Evolutionary conservation across 1,284 basidiomycete genomes (phyloP), one percentile per base, ranked within the genome.

Genomic region (Moesziomyces sp.): DNA sequence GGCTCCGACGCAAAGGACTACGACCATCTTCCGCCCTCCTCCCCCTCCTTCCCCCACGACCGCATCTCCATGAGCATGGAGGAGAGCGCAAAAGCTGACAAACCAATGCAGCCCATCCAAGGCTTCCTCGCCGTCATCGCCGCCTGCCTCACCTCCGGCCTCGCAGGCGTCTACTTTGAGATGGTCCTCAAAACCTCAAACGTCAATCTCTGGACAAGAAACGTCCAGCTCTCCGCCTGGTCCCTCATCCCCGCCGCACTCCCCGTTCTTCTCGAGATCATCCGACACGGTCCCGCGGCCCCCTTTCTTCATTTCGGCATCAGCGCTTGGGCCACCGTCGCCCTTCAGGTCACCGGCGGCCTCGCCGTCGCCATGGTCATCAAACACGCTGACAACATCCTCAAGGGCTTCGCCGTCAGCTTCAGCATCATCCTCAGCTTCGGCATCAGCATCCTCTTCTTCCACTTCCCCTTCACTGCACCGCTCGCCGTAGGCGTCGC

Each of bases 161-260:
- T 98, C n/a, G 96, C 96, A 0, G 95, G 96, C 14, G 96, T 97
- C 28, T 98, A 98, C 86, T 97, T 98, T 79, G 96, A 98, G 86
- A 94, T 95, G 91, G 93, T 98, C 21, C 88, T 98, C 81, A 98
- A 98, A 86, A 91, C 85, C 3, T 93, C 92, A 11, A 89, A 90
- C 75, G 89, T 90, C 19, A 94, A 97, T 85, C 88, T 98, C 8
- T 97, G 95, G 95, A 91, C 96, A 58, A 91, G 96, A 77, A 99
- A 98, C 85, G 92, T 97, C 52, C 96, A 98, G 84, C 89, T 99
- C 14, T 97, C 94, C 24, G 88, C 94, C 62, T 98, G 97, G 86
- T 96, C 93, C 26, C 88, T 99, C 47, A 86, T 95, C 47, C 96
- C 96, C 2, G 95, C 95, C 4, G 86, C 96, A 46, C 86, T 92